Base-by-base conservation (phyloP, 202 grass and related monocot genomes). In the Schoenoplectus triqueter region DNA sequence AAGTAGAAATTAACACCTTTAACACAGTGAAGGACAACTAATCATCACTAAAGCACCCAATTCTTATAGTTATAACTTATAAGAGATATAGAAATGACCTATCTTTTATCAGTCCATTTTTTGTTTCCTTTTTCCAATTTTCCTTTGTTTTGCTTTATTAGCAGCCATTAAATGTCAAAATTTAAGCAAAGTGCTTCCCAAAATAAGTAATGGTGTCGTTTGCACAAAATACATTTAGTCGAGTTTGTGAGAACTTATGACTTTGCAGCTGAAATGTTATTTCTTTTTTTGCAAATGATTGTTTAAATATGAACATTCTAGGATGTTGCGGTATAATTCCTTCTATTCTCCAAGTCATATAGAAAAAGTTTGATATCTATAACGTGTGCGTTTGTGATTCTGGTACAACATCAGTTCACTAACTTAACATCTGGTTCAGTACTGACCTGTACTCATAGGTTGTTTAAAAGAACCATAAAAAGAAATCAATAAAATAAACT, bases 131-230 rank as follows among this genome's bases (percentile, higher is more conserved):
- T 17, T 78, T 42, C 44, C 8, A 21, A 11, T 78, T 60, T 2
- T 78, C 74, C 48, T 76, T 55, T 56, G 20, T 55, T 76, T 76
- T 56, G 72, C 51, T 78, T 78, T 59, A 31, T 17, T 42, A 60
- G 11, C 1, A 44, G 54, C 1, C 56, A 77, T 3, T 77, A 57
- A 39, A 60, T 10, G 22, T 11, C 7, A 42, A 60, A 78, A 56
- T 42, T 73, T 44, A 51, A 21, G 54, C 21, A 60, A 4, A 39
- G 22, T 61, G 21, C 60, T 78, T 39, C 14, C 13, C 17, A 5
- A 78, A 42, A 17, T 31, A 42, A 6, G 13, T 13, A 60, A 60
- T 61, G 74, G 31, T 60, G 14, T 17, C 2, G 11, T 42, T 60
- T n/a, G 14, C 39, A 78, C 22, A 60, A 78, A 2, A 44, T 44